phyloP scores from a whole-genome alignment of 2,329 filamentous ascomycete species.

The Phyllosticta citribraziliensis region DNA sequence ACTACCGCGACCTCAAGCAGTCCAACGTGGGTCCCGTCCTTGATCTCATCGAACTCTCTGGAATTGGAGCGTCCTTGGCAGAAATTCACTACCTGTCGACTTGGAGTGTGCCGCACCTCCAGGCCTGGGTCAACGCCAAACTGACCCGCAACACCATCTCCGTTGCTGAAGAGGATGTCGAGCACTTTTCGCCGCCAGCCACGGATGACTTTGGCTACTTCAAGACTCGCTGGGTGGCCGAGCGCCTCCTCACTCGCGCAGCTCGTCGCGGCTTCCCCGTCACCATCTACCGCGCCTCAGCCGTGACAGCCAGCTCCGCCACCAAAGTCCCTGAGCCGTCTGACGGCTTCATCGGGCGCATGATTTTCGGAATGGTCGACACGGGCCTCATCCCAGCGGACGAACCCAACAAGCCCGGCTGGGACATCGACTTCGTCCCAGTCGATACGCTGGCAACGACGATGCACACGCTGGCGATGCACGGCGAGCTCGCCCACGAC shows the following conservation, averaged over 20 bases:
- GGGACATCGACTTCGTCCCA: background rate
- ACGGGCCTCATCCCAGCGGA: background rate
- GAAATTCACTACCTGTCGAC: constrained; percentile 4
- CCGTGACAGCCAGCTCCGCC: background rate
- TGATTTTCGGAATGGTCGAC: background rate
- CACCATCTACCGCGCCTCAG: constrained; percentile 1
- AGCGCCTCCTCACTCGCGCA: background rate
- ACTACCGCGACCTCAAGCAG: background rate
- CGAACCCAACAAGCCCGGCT: background rate
- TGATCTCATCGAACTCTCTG: background rate
- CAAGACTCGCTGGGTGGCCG: constrained; percentile 4
- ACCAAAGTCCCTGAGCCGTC: background rate
- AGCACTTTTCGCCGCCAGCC: background rate
- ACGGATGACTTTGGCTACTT: background rate
- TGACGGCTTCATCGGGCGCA: background rate
- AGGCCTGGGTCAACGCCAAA: background rate
- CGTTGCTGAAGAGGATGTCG: background rate
- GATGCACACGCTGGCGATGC: background rate
- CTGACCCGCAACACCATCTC: background rate
- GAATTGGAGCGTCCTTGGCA: background rate
- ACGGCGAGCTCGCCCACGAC: background rate
- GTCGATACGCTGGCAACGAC: background rate
- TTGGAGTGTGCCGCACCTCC: constrained; percentile 5
- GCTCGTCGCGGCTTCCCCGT: background rate
- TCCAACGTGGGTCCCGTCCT: background rate